Percentiles rank a stretch among this genome's conserved stretches.
These are phyloP conservation scores for Microdochium trichocladiopsis DNA, from an alignment of 2,329 filamentous ascomycete genomes.

Conservation along the genomic window DNA sequence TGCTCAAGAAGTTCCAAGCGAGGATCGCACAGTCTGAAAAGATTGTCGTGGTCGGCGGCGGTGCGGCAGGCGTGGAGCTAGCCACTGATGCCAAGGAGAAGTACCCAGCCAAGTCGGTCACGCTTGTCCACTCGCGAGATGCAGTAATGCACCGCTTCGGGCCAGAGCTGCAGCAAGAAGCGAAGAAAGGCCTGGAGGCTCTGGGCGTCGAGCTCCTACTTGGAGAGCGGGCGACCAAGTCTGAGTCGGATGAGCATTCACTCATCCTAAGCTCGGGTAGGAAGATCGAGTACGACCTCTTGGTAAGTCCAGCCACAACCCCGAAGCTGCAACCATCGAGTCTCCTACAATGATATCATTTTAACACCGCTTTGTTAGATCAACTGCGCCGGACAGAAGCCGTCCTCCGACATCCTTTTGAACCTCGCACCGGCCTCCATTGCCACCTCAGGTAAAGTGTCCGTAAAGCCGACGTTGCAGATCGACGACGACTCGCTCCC, in stretches of 20 bases:
- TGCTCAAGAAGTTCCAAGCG: conserved; percentile 37
- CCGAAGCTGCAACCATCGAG: no score
- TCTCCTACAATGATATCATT: neutral
- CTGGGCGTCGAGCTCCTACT: conserved; percentile 44
- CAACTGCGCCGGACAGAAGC: conserved; percentile 51
- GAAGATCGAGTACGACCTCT: conserved; percentile 39
- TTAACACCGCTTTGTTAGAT: conserved; percentile 30
- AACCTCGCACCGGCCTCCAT: conserved; percentile 35
- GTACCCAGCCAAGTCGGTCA: conserved; percentile 49
- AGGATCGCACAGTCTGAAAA: conserved; percentile 32
- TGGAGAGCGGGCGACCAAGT: conserved; percentile 34
- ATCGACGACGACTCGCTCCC: conserved; percentile 37
- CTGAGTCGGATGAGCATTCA: conserved; percentile 25
- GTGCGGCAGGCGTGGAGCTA: conserved; percentile 55
- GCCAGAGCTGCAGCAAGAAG: conserved; percentile 28
- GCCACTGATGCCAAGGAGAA: conserved; percentile 50
- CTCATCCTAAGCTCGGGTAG: conserved; percentile 38
- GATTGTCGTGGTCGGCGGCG: conserved; percentile 48
- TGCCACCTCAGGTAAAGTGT: conserved; percentile 39
- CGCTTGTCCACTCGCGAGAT: conserved; percentile 49
- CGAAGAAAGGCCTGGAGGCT: conserved; percentile 32
- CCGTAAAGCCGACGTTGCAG: conserved; percentile 50
- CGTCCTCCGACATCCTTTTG: conserved; percentile 42
- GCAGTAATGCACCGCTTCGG: conserved; percentile 46
- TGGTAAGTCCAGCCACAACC: conserved; percentile 27